Percentiles rank a stretch among this genome's conserved stretches.
These are phyloP conservation scores for Physaria fendleri DNA, from an alignment of 345 rosid genomes.

Conservation along the genomic window DNA sequence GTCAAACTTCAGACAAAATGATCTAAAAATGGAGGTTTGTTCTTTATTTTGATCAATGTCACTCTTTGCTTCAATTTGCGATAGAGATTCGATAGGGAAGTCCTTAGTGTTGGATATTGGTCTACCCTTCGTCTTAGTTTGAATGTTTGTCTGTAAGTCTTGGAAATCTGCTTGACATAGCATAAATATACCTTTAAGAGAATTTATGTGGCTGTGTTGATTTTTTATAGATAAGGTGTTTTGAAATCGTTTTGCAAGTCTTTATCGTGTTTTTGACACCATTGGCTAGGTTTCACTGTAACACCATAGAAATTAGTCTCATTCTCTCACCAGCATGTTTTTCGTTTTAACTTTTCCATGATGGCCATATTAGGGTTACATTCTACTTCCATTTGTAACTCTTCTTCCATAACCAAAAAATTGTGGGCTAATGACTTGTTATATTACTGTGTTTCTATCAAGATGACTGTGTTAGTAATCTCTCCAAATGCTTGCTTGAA, in stretches of 20 bases:
- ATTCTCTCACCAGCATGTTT: not conserved
- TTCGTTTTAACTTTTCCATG: not conserved
- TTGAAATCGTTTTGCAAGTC: not conserved
- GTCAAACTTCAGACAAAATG: slow-evolving; percentile 42
- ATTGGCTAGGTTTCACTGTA: not conserved
- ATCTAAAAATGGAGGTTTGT: slow-evolving; percentile 62
- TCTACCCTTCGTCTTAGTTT: not conserved
- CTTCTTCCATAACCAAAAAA: not conserved
- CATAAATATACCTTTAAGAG: not conserved
- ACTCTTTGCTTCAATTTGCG: slow-evolving; percentile 5
- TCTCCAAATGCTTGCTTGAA: slow-evolving; percentile 20
- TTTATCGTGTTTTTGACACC: not conserved
- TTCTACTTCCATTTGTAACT: not conserved
- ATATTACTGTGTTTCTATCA: slow-evolving; percentile 4
- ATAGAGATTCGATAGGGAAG: not conserved
- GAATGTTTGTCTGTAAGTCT: not conserved
- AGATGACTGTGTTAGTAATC: not conserved
- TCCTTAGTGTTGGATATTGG: not conserved
- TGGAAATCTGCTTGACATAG: not conserved
- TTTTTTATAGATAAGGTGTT: not conserved
- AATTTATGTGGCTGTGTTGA: not conserved
- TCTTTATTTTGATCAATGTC: not conserved
- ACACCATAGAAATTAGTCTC: not conserved
- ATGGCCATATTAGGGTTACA: not conserved
- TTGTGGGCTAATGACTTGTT: not conserved